A percentile compares a stretch with the other conserved stretches of the same genome.
Evolutionary conservation across 1,284 basidiomycete genomes (phyloP).

Genomic region (Cryptococcus floricola): DNA sequence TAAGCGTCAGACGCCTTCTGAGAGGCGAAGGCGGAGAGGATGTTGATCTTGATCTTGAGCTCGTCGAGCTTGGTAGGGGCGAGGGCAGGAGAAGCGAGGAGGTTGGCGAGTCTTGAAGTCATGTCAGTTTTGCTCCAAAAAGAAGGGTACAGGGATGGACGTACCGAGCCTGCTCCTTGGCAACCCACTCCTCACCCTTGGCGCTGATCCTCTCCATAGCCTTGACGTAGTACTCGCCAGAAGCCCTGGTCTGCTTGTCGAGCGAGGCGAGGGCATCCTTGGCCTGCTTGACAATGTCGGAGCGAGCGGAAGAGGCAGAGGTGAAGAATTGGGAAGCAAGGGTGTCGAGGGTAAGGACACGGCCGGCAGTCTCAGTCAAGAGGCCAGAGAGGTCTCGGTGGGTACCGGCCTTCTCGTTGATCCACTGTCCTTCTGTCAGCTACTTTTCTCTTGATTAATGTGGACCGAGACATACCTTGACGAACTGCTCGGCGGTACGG

Average conservation of each 20-base stretch:
- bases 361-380: conserved; percentile 77
- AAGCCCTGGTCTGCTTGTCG: conserved; percentile 42
- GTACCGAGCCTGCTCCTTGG: conserved; percentile 81
- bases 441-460: neutral
- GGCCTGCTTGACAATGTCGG: conserved; percentile 60
- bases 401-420: conserved; percentile 85
- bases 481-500: conserved; percentile 50
- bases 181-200: conserved; percentile 70
- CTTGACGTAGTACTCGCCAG: conserved; percentile 77
- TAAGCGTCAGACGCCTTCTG: conserved; percentile 51
- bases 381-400: conserved; percentile 75
- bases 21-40: conserved; percentile 68
- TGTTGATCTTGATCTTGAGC: conserved; percentile 86
- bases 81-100: conserved; percentile 52
- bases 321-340: conserved; percentile 74
- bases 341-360: conserved; percentile 69
- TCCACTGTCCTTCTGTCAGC: conserved; percentile 33
- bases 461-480: conserved; percentile 31
- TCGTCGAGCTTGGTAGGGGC: conserved; percentile 81
- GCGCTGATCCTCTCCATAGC: conserved; percentile 85
- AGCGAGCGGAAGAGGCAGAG: conserved; percentile 52
- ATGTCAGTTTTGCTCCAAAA: neutral
- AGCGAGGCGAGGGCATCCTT: conserved; percentile 42
- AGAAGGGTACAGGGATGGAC: conserved; percentile 26
- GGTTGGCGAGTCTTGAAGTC: conserved; percentile 37